A percentile compares a stretch with the other conserved stretches of the same genome.
These are phyloP conservation scores for Pleoardoris graminearum DNA, from an alignment of 2,329 filamentous ascomycete genomes.

Conservation along the genomic window DNA sequence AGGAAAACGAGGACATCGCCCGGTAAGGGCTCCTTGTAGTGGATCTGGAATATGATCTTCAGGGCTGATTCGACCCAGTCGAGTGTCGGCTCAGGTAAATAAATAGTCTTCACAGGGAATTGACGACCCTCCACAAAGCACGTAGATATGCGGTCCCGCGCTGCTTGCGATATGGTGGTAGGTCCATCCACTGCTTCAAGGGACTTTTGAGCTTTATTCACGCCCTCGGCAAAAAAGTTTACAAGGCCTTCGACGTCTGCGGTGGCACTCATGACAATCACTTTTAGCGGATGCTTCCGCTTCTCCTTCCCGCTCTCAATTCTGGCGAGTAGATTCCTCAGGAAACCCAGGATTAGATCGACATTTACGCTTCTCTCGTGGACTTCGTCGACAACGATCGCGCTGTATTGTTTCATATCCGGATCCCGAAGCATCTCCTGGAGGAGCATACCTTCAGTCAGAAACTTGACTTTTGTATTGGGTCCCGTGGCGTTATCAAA, in stretches of 20 bases:
- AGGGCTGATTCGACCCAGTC: slow-evolving; percentile 83
- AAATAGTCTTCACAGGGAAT: slow-evolving; percentile 77
- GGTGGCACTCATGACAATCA: slow-evolving; percentile 96
- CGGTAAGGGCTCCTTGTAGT: slow-evolving; percentile 84
- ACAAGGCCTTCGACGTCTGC: slow-evolving; percentile 81
- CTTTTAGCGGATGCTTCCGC: slow-evolving; percentile 66
- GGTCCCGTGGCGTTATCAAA: slow-evolving; percentile 87
- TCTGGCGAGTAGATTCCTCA: slow-evolving; percentile 73
- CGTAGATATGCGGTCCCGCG: slow-evolving; percentile 41
- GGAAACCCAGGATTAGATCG: slow-evolving; percentile 84
- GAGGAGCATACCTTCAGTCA: slow-evolving; percentile 94
- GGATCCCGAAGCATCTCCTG: slow-evolving; percentile 91
- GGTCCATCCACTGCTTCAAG: slow-evolving; percentile 18
- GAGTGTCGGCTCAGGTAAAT: slow-evolving; percentile 72
- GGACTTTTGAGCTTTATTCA: slow-evolving; percentile 8
- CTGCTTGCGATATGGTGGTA: slow-evolving; percentile 4
- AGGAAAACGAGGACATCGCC: slow-evolving; percentile 93
- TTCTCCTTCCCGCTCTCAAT: slow-evolving; percentile 68
- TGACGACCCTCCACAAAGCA: slow-evolving; percentile 84
- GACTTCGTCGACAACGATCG: slow-evolving; percentile 91
- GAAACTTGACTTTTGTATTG: slow-evolving; percentile 84
- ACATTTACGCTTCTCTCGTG: slow-evolving; percentile 96
- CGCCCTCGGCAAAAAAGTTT: slow-evolving; percentile 67
- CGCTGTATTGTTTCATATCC: slow-evolving; percentile 80
- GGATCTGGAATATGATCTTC: slow-evolving; percentile 82